A percentile compares a stretch with the other conserved stretches of the same genome.
These are phyloP conservation scores for Entrophospora sp. DNA, from an alignment of 192 early-diverging fungal species.

Conservation along the genomic window DNA sequence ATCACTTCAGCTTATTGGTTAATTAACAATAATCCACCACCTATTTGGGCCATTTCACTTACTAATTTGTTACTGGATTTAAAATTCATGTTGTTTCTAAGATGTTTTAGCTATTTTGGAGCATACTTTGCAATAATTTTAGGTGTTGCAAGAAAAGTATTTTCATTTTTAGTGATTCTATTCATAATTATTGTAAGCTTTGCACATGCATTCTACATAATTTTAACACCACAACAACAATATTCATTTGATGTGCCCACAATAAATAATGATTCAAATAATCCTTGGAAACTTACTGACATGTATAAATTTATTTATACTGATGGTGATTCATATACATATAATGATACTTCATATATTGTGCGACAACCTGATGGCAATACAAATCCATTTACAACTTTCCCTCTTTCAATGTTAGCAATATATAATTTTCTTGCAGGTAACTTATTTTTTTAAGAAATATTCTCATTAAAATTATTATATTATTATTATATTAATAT, in stretches of 20 bases:
- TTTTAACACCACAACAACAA: not conserved
- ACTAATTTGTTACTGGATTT: not conserved
- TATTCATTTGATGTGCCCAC: not conserved
- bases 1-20: not conserved
- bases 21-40: not conserved
- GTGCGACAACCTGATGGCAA: not conserved
- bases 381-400: not conserved
- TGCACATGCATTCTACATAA: not conserved
- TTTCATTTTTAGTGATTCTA: not conserved
- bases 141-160: not conserved
- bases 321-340: not conserved
- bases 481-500: no score
- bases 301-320: no score
- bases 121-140: not conserved
- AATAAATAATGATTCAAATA: slow-evolving; percentile 9
- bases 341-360: not conserved
- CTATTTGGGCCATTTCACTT: not conserved
- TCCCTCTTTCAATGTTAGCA: not conserved
- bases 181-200: not conserved
- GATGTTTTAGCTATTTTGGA: not conserved
- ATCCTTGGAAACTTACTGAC: not conserved
- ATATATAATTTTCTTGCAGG: not conserved
- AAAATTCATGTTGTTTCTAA: not conserved
- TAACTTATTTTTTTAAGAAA: not conserved
- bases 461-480: not conserved